Evolutionary conservation across 2,329 filamentous ascomycete species (phyloP), one percentile per base, ranked within the genome.

Genomic region (Chalaropsis thielavioides): DNA sequence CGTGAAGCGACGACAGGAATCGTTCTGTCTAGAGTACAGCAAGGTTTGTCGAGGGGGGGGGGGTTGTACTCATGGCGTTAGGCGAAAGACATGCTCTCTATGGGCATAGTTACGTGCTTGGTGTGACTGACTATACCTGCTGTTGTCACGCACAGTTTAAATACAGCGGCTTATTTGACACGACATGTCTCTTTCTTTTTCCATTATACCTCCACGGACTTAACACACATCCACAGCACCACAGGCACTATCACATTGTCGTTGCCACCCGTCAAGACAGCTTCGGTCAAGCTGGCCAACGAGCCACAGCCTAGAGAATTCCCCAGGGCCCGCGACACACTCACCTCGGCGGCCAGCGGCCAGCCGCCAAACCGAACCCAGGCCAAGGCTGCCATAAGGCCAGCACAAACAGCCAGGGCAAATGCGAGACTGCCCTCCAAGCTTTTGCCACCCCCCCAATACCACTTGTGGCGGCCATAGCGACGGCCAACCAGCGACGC

Each of bases 231-330:
- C 94, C 94, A 99, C 67, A 99, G 76, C 62, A 95, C 85, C 66
- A 99, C 84, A 3, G 94, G 94, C 68, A 97, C 92, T 68, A 97
- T 87, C 19, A 99, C 94, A 78, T 99, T 99, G 79, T 99, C 94
- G 75, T 99, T 99, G 38, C 92, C 94, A 1, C 94, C 94, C 15
- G 94, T 97, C 68, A 99, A 77, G 59, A 96, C 92, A 31, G 94
- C 92, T 77, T 99, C 94, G 63, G 94, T 95, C 70, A 96, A 80
- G 74, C 92, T 96, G 35, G 92, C 90, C 66, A 91, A 83, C 51
- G 81, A 81, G 6, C 89, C 91, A 69, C 91, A 95, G 60, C 89
- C 72, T 3, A 94, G 3, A 85, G 84, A 69, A 85, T 78, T 31
- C 70, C 70, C 4, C 8, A 59, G 27, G 2, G 49, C 54, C 17